Percentiles rank a stretch among this genome's conserved stretches.
These are phyloP conservation scores for Madurella fahalii DNA, from an alignment of 2,329 filamentous ascomycete species.

Conservation along the genomic window DNA sequence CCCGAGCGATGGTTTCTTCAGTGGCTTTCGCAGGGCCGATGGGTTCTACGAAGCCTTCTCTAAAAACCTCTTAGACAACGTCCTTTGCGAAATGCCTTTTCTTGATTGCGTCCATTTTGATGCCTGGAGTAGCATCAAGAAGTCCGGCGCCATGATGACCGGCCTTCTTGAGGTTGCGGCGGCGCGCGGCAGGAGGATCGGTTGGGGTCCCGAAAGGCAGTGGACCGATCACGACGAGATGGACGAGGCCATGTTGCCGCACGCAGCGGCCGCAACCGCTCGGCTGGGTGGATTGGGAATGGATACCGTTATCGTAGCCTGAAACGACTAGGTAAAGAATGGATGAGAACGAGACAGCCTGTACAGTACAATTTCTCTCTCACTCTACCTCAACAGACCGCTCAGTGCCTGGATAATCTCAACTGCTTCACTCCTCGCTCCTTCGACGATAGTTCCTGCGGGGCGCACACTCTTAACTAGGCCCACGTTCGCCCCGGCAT, in stretches of 20 bases:
- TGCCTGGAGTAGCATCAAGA: slow-evolving; percentile 61
- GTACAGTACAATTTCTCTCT: not conserved
- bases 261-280: not conserved
- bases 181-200: slow-evolving; percentile 48
- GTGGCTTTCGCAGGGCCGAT: slow-evolving; percentile 61
- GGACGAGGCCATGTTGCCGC: slow-evolving; percentile 27
- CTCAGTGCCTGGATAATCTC: slow-evolving; percentile 13
- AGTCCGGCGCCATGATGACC: slow-evolving; percentile 60
- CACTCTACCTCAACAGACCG: not conserved
- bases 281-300: slow-evolving; percentile 5
- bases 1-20: slow-evolving; percentile 63
- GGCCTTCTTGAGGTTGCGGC: slow-evolving; percentile 52
- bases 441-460: slow-evolving; percentile 37
- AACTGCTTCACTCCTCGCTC: slow-evolving; percentile 29
- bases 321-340: not conserved
- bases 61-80: slow-evolving; percentile 49
- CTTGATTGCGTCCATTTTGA: slow-evolving; percentile 64
- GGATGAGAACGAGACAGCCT: not conserved
- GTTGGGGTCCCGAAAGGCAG: slow-evolving; percentile 64
- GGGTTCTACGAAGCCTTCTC: slow-evolving; percentile 70
- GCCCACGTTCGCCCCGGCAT: slow-evolving; percentile 45
- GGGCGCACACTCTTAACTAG: slow-evolving; percentile 38
- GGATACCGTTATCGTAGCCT: slow-evolving; percentile 2
- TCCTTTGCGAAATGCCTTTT: slow-evolving; percentile 55
- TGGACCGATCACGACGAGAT: slow-evolving; percentile 54